phyloP scores from a whole-genome alignment of 73 alveolate species.

The Blepharisma stoltei region DNA sequence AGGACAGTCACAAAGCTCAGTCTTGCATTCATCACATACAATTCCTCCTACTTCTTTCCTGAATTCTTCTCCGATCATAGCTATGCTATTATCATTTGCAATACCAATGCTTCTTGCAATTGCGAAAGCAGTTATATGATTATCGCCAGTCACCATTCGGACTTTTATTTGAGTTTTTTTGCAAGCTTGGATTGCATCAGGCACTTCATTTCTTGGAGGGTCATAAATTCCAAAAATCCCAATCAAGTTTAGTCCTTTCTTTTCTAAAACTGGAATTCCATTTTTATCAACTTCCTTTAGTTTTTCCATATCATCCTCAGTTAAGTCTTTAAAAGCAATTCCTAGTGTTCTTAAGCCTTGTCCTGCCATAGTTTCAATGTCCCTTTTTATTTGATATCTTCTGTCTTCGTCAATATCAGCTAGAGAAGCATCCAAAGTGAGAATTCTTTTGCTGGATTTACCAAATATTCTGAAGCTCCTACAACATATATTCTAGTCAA shows the following conservation, averaged over 20 bases:
- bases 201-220: slow-evolving; percentile 66
- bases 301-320: slow-evolving; percentile 38
- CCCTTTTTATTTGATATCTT: slow-evolving; percentile 37
- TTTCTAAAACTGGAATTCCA: slow-evolving; percentile 55
- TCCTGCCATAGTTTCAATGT: slow-evolving; percentile 64
- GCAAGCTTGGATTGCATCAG: slow-evolving; percentile 51
- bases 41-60: slow-evolving; percentile 57
- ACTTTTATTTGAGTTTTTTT: slow-evolving; percentile 50
- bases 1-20: slow-evolving; percentile 43
- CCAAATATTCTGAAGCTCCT: slow-evolving; percentile 75
- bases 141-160: slow-evolving; percentile 71
- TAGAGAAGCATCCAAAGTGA: slow-evolving; percentile 49
- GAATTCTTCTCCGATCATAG: slow-evolving; percentile 69
- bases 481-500: slow-evolving; percentile 57
- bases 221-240: slow-evolving; percentile 79
- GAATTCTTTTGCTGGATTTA: slow-evolving; percentile 51
- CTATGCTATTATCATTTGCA: slow-evolving; percentile 50
- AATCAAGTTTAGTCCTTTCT: slow-evolving; percentile 53
- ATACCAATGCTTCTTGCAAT: slow-evolving; percentile 57
- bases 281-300: slow-evolving; percentile 41
- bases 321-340: slow-evolving; percentile 44
- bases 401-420: slow-evolving; percentile 35
- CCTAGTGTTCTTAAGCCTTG: slow-evolving; percentile 49
- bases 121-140: slow-evolving; percentile 62
- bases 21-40: slow-evolving; percentile 69